Evolutionary conservation across 2,329 filamentous ascomycete genomes (phyloP), one percentile per base, ranked within the genome.

Genomic region (Basipetospora chlamydospora): DNA sequence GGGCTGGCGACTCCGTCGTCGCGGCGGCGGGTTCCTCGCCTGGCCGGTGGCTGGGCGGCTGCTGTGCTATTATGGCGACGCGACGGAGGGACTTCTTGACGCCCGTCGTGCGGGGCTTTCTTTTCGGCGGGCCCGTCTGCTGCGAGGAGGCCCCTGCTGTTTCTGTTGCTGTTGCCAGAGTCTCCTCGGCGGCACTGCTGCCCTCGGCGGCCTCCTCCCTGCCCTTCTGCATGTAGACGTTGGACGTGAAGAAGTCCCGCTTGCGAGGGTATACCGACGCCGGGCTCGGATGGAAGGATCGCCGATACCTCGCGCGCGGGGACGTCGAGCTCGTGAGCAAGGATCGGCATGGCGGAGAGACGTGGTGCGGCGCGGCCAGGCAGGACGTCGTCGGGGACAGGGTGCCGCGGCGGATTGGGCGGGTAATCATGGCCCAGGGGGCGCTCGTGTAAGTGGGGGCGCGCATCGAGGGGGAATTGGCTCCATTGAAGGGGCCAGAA

Each of bases 51-150:
- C 41, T 40, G 6, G 41, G 33, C n/a, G 61, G 56, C 42, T 66
- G 66, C 51, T 94, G 85, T 13, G 87, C 86, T 48, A 90, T 85
- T 13, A 85, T 80, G 22, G 87, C 85, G 10, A 93, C 85, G 40
- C 86, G 73, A 38, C 88, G 76, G 22, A 95, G 64, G 2, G 84
- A 90, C 42, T 78, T 80, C 45, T 85, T 81, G 30, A 73, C 56
- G 3, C 60, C 59, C 3, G 60, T 53, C 1, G 59, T 48, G 28
- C 67, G 57, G 6, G 60, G 57, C 39, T 68, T 69, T 39, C 66
- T 59, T 47, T 68, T 69, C 34, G 46, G 30, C 3, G 55, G 42
- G 16, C 49, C 21, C 2, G 48, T 33, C 17, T 7, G 12, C 16
- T 16, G 17, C 10, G 30, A 16, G 30, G 30, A 10, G 11, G 43